These are phyloP conservation scores for Pseudogymnoascus sp. DNA, from an alignment of 2,329 filamentous ascomycete species.

Conservation along the genomic window DNA sequence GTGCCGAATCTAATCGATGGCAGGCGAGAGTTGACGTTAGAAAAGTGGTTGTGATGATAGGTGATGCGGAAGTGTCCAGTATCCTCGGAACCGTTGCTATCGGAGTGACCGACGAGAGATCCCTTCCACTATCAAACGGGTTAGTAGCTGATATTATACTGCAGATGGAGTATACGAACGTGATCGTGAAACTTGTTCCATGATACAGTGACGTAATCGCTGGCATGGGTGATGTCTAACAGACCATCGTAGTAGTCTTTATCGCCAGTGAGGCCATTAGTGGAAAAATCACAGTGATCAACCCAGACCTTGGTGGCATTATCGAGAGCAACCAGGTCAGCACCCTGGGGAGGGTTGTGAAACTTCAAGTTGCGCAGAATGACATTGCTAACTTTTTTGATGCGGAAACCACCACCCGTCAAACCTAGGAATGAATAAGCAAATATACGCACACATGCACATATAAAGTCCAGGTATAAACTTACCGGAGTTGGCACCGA, in stretches of 20 bases:
- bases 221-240: constrained; percentile 36
- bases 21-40: constrained; percentile 23
- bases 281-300: constrained; percentile 22
- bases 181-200: constrained; percentile 38
- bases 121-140: constrained; percentile 15
- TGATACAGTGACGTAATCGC: constrained; percentile 36
- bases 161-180: neutral
- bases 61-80: constrained; percentile 23
- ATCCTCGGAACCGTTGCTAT: constrained; percentile 23
- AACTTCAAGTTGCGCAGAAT: constrained; percentile 44
- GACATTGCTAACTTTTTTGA: constrained; percentile 39
- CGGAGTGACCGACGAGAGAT: constrained; percentile 24
- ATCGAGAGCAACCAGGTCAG: constrained; percentile 40
- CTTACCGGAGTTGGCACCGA: constrained; percentile 28
- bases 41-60: constrained; percentile 21
- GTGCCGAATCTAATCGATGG: constrained; percentile 60
- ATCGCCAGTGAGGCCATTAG: constrained; percentile 28
- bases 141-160: neutral
- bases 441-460: neutral
- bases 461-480: neutral
- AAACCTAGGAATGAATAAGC: constrained; percentile 25
- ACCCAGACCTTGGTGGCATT: constrained; percentile 30
- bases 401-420: constrained; percentile 35
- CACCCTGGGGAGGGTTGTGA: constrained; percentile 34
- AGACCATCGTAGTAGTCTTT: constrained; percentile 38